Evolutionary conservation across 441 rosid species (phyloP), one percentile per base, ranked within the genome.

Genomic region (Breynia disticha): DNA sequence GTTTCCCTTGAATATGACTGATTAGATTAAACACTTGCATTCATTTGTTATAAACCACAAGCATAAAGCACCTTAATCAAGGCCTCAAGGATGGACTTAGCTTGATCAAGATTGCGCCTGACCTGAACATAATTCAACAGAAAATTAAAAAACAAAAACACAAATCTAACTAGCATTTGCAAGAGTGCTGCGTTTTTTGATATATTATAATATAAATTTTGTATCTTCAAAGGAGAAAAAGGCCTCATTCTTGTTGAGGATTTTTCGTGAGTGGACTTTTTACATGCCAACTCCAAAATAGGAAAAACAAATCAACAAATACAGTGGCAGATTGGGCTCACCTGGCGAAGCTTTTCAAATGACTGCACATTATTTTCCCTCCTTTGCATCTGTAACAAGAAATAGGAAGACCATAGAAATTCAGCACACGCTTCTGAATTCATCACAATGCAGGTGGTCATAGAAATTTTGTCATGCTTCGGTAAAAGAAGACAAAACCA

Each of bases 261-360:
- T 45, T 17, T 3, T 44, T 21, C 16, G 22, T 11, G 18, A 45
- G 19, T 50, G 11, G 20, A 48, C n/a, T n/a, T 38, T 41, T 38
- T 13, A 39, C 13, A 14, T 18, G 16, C 21, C 5, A 21, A 49
- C 41, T 49, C 8, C 28, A 8, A 22, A 3, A 42, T n/a, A 12
- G 38, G 37, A 37, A n/a, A n/a, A 16, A 4, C 19, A 42, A 62
- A 50, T 11, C 32, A 24, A 24, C 32, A 59, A 51, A 52, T 11
- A 48, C 58, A 19, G 24, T 50, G 45, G 55, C 38, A 42, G 28
- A 53, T 48, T 16, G 52, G 69, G 17, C 76, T 68, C 24, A 88
- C 98, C 86, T 86, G 98, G 38, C 97, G 95, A 72, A 93, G 94
- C 84, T 93, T 93, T 74, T 93, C 95, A 77, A 93, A 88, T 64